Evolutionary conservation across 1,139 yeast species (phyloP), one percentile per base, ranked within the genome.

Genomic region (Groenewaldozyma auringiensis): DNA sequence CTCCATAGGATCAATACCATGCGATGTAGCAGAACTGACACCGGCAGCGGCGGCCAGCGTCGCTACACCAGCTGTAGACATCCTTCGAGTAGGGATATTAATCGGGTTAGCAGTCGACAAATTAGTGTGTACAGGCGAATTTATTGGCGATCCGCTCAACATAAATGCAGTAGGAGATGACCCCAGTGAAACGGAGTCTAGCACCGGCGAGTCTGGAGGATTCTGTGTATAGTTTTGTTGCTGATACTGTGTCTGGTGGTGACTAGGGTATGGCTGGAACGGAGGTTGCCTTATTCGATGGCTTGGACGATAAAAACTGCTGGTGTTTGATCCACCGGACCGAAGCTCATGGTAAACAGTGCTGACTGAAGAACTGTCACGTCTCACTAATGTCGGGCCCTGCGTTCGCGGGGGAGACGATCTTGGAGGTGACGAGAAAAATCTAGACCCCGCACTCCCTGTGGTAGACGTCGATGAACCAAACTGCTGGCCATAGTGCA

Each of bases 61-160:
- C 17, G 21, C 21, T 8, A 85, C 72, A 70, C 97, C 98, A 57
- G 97, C 95, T 60, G 29, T 25, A 8, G 36, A 32, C 6, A 13
- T 32, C 8, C 36, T 4, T 20, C 38, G 21, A 8, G 29, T 38
- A 41, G 33, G 48, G 33, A 41, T 38, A 14, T 8, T 47, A 17
- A 20, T 42, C 32, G 22, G 48, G 29, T 41, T 44, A 16, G 20
- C 25, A 16, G 40, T 8, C 21, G 31, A 16, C 3, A n/a, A n/a
- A n/a, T n/a, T n/a, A n/a, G n/a, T n/a, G n/a, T n/a, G n/a, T n/a
- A n/a, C n/a, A n/a, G 43, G 17, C n/a, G 25, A 21, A 13, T 18
- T 29, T 3, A 13, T 11, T 14, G 21, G 45, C 8, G 36, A 37
- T 17, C 27, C 20, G n/a, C 43, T 32, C 18, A 47, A 39, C n/a